phyloP scores from a whole-genome alignment of 2,329 filamentous ascomycete species.

The Alternaria triticina region DNA sequence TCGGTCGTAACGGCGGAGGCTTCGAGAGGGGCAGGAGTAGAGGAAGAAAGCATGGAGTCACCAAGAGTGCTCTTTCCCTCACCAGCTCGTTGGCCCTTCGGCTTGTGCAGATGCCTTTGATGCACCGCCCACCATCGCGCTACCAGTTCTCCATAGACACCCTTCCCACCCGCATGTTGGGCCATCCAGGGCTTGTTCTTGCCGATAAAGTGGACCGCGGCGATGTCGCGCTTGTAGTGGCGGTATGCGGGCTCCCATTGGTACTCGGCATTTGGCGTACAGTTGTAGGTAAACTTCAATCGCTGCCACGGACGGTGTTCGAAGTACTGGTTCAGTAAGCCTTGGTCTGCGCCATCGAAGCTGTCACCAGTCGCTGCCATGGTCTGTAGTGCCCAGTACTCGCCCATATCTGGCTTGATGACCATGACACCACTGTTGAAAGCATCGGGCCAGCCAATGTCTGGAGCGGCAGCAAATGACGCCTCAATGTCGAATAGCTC shows the following conservation, averaged over 20 bases:
- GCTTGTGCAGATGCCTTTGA: conserved; percentile 73
- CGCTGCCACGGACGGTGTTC: conserved; percentile 77
- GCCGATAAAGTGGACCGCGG: conserved; percentile 93
- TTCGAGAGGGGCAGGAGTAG: conserved; percentile 31
- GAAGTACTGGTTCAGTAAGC: conserved; percentile 94
- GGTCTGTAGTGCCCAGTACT: conserved; percentile 83
- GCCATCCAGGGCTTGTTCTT: conserved; percentile 81
- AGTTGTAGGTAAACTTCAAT: conserved; percentile 94
- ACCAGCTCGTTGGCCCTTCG: conserved; percentile 8
- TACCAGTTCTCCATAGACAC: conserved; percentile 81
- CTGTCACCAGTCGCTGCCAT: conserved; percentile 87
- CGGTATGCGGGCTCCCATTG: conserved; percentile 95
- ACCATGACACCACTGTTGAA: conserved; percentile 99
- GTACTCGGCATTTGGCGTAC: conserved; percentile 94
- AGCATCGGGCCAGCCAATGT: conserved; percentile 96
- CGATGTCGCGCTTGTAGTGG: conserved; percentile 90
- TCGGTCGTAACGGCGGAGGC: conserved; percentile 48
- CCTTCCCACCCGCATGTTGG: conserved; percentile 56
- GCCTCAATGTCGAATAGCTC: conserved; percentile 79
- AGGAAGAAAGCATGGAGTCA: conserved; percentile 9
- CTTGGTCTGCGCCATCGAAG: conserved; percentile 97
- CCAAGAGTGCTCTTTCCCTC: conserved; percentile 15
- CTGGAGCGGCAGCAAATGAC: conserved; percentile 76
- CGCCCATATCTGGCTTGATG: conserved; percentile 81
- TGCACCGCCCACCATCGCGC: conserved; percentile 94